phyloP scores from a whole-genome alignment of 208 protist species.

The Crithidia brevicula region DNA sequence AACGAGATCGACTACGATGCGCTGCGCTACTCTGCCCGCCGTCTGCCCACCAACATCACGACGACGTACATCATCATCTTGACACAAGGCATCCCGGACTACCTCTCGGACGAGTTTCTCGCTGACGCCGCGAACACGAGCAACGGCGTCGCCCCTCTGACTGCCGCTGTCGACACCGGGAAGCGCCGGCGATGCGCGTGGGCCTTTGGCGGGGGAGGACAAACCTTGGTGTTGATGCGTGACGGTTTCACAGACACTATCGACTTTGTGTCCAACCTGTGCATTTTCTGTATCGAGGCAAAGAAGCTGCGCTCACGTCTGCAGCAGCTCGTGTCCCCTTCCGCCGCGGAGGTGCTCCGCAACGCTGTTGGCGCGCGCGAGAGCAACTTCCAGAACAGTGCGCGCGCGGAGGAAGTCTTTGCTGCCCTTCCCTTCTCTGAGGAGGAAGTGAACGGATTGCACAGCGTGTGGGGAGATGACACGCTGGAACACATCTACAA shows the following conservation, averaged over 20 bases:
- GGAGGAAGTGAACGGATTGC: constrained; percentile 54
- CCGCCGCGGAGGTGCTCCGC: constrained; percentile 67
- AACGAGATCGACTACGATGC: constrained; percentile 70
- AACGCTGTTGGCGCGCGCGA: constrained; percentile 27
- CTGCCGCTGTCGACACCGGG: constrained; percentile 51
- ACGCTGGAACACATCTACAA: constrained; percentile 65
- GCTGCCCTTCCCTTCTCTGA: constrained; percentile 56
- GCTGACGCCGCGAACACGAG: constrained; percentile 43
- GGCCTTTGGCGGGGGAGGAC: constrained; percentile 59
- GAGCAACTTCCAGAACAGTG: not conserved
- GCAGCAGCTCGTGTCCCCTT: constrained; percentile 72
- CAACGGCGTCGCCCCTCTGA: constrained; percentile 14
- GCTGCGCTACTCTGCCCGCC: constrained; percentile 63
- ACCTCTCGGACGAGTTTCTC: constrained; percentile 59
- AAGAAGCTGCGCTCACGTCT: constrained; percentile 72
- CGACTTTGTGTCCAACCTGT: constrained; percentile 86
- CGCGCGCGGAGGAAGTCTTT: constrained; percentile 30
- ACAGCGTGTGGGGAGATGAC: constrained; percentile 55
- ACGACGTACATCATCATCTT: constrained; percentile 72
- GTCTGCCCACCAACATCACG: constrained; percentile 72
- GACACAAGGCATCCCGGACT: constrained; percentile 53
- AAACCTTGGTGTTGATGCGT: constrained; percentile 84
- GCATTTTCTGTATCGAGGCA: constrained; percentile 79
- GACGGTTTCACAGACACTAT: constrained; percentile 88
- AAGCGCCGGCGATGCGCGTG: constrained; percentile 71